Base-by-base conservation (phyloP, 179 eudicot species). In the Monotropa hypopitys region DNA sequence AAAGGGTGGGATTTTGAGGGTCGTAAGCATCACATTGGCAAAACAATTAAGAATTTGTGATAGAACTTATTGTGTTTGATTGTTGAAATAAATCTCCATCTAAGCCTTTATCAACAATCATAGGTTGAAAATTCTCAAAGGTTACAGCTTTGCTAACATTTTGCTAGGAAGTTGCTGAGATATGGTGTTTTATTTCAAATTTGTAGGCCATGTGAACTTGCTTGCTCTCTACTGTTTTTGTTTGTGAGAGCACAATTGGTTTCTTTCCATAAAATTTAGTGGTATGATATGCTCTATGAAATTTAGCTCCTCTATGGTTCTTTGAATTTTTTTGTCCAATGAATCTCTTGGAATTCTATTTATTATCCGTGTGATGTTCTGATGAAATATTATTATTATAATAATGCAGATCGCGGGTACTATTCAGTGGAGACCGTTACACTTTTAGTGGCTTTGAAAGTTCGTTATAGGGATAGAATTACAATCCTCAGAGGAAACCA, bases 401-500 rank as follows among this genome's bases (percentile, higher is more conserved):
- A 12, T 54, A 74, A 78, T 84, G 78, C 93, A 93, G 98, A 93
- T 78, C 98, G 98, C 82, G 98, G 98, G 42, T 92, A 93, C 84
- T 93, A 93, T 79, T 93, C 97, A 18, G 98, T 93, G 77, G 97
- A 92, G 84, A 92, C 98, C 23, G 98, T 93, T 80, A 81, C 91
- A 56, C 93, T 93, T 75, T 83, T 93, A 76, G 98, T 93, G 80
- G 95, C 98, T 71, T 80, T 93, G 82, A 93, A 93, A 85, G 92
- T 90, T 78, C 97, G 97, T 59, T 93, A 93, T 78, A 86, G 96
- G 79, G 93, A 90, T 79, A 90, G 97, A 85, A 88, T 92, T 81
- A 92, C 97, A 61, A 92, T 92, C 74, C 93, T 92, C 51, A 86
- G 98, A 84, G 98, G 98, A 74, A 93, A 93, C 83, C 97, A 92